A percentile compares a stretch with the other conserved stretches of the same genome.
phyloP scores from a whole-genome alignment of 495 filamentous ascomycete species.

The Penicillium lividum region DNA sequence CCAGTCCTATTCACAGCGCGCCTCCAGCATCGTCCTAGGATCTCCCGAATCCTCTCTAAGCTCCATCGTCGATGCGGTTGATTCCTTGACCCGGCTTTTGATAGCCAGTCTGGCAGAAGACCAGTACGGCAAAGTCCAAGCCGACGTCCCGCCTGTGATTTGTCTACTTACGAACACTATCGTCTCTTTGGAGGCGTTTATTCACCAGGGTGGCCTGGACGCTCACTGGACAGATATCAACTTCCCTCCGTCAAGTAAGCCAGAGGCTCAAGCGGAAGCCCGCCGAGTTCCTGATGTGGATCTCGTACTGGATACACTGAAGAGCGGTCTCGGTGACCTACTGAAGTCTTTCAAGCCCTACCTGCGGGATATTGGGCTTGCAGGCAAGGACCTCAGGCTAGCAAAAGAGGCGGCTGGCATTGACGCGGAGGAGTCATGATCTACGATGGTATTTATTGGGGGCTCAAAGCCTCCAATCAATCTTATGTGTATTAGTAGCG shows the following conservation, averaged over 20 bases:
- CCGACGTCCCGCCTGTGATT: conserved; percentile 71
- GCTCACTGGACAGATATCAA: conserved; percentile 84
- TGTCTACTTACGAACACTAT: conserved; percentile 67
- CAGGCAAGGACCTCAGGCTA: conserved; percentile 63
- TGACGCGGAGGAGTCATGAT: conserved; percentile 28
- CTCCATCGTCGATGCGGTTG: conserved; percentile 68
- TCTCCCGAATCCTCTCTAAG: conserved; percentile 63
- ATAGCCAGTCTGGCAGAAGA: conserved; percentile 80
- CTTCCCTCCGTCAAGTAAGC: conserved; percentile 43
- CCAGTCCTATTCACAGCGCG: conserved; percentile 63
- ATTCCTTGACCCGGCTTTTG: conserved; percentile 66
- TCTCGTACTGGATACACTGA: conserved; percentile 59
- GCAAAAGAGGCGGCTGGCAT: conserved; percentile 63
- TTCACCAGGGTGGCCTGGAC: conserved; percentile 49
- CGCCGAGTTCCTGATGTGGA: conserved; percentile 60
- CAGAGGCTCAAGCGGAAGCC: conserved; percentile 40
- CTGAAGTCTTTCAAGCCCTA: conserved; percentile 71
- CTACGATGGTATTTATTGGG: conserved; percentile 9
- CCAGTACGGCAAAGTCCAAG: conserved; percentile 80
- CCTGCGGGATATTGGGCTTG: conserved; percentile 63
- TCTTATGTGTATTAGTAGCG: conserved; percentile 15
- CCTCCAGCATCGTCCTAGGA: conserved; percentile 66
- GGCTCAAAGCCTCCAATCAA: conserved; percentile 8
- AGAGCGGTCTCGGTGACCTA: conserved; percentile 58
- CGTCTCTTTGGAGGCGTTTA: conserved; percentile 68